Evolutionary conservation across 345 rosid species (phyloP), one percentile per base, ranked within the genome.

Genomic region (Gossypium sturtianum): DNA sequence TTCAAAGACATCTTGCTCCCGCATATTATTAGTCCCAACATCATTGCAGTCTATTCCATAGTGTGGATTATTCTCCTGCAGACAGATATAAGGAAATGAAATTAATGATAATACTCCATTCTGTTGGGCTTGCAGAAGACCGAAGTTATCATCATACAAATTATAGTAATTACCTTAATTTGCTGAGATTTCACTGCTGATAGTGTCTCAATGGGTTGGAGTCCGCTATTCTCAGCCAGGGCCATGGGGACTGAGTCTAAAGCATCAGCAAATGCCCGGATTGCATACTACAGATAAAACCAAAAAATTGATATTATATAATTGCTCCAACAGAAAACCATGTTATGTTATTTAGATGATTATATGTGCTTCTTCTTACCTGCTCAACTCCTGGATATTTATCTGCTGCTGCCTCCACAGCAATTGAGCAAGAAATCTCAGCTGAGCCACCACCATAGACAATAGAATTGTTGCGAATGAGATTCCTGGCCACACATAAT

Each of bases 401-500:
- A 76, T 93, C 98, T n/a, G 97, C 94, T 69, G 97, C 97, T 48
- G 91, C 83, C 82, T 93, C 97, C 25, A 95, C 99, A 0, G 97
- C 90, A 74, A 93, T 62, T 63, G 99, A 91, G 83, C 99, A 96
- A 43, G 99, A 80, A 41, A 93, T 91, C 84, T 95, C 99, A 62
- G 98, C 91, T 16, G 99, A 86, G 53, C 99, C 97, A 77, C 99
- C 98, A 58, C 99, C 99, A 75, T 93, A 96, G 12, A 91, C 98
- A 62, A 96, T 96, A 22, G 93, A 96, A 75, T 90, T 90, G 87
- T 85, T 91, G 81, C 90, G 92, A 65, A 96, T 96, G 75, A 96
- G 92, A 86, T 96, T 96, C 81, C 98, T 88, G 20, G 97, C 97
- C 60, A 93, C 97, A 60, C 98, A 96, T 19, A 96, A 75, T 29